These are phyloP conservation scores for Claviceps humidiphila DNA, from an alignment of 2,329 filamentous ascomycete genomes.

Conservation along the genomic window DNA sequence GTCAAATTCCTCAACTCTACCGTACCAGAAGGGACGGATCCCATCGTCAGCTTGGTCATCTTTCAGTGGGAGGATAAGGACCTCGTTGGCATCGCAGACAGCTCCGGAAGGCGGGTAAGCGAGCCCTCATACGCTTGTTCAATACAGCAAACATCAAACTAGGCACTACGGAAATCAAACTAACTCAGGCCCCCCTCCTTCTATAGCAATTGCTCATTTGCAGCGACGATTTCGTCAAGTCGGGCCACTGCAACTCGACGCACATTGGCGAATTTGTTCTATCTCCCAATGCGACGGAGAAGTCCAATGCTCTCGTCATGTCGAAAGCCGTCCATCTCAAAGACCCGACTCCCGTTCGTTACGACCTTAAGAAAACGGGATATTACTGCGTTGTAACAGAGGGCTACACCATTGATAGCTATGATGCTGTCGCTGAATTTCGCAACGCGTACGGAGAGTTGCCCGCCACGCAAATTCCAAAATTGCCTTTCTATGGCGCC, in stretches of 20 bases:
- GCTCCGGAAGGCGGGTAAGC: constrained; percentile 32
- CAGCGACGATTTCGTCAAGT: constrained; percentile 54
- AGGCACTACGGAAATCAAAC: background rate
- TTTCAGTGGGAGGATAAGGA: constrained; percentile 88
- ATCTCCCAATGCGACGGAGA: constrained; percentile 57
- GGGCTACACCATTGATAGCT: constrained; percentile 53
- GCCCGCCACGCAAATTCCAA: constrained; percentile 87
- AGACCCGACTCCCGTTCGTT: constrained; percentile 60
- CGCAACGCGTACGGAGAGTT: constrained; percentile 94
- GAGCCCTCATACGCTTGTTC: constrained; percentile 27
- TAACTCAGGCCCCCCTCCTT: background rate
- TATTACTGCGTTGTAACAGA: constrained; percentile 90
- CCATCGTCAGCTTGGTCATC: constrained; percentile 70
- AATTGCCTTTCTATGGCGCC: constrained; percentile 91
- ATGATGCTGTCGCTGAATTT: constrained; percentile 75
- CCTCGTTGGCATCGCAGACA: constrained; percentile 57
- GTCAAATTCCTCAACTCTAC: constrained; percentile 58
- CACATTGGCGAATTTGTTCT: constrained; percentile 78
- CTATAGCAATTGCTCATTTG: constrained; percentile 48
- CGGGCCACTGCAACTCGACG: constrained; percentile 60
- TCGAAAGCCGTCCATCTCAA: constrained; percentile 76
- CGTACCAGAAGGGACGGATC: constrained; percentile 47
- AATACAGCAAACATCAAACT: background rate
- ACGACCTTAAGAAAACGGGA: constrained; percentile 76
- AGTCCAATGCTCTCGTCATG: constrained; percentile 58